phyloP scores from a whole-genome alignment of 805 yeast species.

The Ogataea methanolica region DNA sequence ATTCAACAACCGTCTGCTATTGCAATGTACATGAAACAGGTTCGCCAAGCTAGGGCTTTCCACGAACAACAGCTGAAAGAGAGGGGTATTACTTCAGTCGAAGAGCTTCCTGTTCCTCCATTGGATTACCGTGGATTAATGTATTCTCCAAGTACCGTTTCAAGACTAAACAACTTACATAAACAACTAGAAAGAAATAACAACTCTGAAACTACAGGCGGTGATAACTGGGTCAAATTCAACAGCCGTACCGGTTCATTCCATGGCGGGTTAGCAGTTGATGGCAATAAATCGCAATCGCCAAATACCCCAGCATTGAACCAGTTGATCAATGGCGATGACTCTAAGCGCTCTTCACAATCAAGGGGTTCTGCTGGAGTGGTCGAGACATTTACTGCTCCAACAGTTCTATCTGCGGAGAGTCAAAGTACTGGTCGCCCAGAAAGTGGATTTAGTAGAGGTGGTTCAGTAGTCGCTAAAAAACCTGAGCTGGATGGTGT shows the following conservation, averaged over 20 bases:
- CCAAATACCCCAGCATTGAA: not conserved
- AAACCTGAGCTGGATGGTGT: too few relatives aligned
- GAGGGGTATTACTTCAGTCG: conserved; percentile 20
- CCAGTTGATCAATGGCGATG: not conserved
- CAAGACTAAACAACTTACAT: conserved; percentile 9
- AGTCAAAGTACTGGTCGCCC: too few relatives aligned
- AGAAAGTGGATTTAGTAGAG: too few relatives aligned
- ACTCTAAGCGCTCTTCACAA: not conserved
- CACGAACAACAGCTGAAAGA: conserved; percentile 14
- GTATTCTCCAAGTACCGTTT: conserved; percentile 21
- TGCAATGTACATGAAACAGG: not conserved
- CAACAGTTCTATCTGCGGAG: too few relatives aligned
- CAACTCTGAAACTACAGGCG: not conserved
- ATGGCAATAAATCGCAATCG: too few relatives aligned
- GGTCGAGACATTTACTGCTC: too few relatives aligned
- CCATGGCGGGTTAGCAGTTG: not conserved
- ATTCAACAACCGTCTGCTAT: not conserved
- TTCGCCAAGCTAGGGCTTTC: not conserved
- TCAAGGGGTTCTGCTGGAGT: too few relatives aligned
- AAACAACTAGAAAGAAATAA: not conserved
- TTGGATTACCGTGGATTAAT: conserved; percentile 11
- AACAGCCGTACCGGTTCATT: not conserved
- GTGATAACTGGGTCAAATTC: conserved; percentile 12
- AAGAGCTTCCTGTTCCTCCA: conserved; percentile 8
- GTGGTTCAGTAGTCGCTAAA: too few relatives aligned